Base-by-base conservation (phyloP, 108 stramenopile genomes). In the Cyclostephanos invisitatus region DNA sequence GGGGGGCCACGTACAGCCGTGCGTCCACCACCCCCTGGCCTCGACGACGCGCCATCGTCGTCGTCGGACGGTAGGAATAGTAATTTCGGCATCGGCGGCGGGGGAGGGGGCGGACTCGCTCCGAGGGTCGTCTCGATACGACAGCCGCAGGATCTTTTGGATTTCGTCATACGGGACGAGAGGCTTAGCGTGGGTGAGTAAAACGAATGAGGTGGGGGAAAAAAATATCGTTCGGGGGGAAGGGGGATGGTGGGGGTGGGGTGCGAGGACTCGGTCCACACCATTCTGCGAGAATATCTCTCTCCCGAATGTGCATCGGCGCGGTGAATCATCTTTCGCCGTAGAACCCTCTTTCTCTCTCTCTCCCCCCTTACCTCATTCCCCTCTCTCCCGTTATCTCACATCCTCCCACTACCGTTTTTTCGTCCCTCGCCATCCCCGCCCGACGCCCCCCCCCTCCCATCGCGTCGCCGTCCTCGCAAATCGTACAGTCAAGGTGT, bases 121-220 rank as follows among this genome's bases (percentile, higher is more conserved):
- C 60, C 70, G 28, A 61, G 60, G 50, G 65, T 80, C 10, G 32
- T 80, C 25, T 20, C 61, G 3, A 80, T 80, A 40, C 42, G 57
- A 28, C 78, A 72, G 50, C 78, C 78, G 27, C 80, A 81, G 66
- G 80, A 81, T 37, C 73, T 81, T 47, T 59, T 81, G 56, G 80
- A 81, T 68, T 81, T 81, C 68, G 76, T 81, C 32, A 73, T 78
- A 54, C 29, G 72, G 64, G 80, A 81, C 46, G 80, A 81, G 65
- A 73, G 76, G 25, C 62, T 81, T 46, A 73, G 75, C 51, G 60
- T 81, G 47, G 71, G 71, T 73, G 56, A 65, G 77, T 78, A 10
- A n/a, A 56, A 28, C 6, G 55, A 25, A 28, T 6, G n/a, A 24
- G n/a, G n/a, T n/a, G n/a, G n/a, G n/a, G n/a, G n/a, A 53, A 24